phyloP scores from a whole-genome alignment of 495 filamentous ascomycete species.

The Astrocystis sublimbata region DNA sequence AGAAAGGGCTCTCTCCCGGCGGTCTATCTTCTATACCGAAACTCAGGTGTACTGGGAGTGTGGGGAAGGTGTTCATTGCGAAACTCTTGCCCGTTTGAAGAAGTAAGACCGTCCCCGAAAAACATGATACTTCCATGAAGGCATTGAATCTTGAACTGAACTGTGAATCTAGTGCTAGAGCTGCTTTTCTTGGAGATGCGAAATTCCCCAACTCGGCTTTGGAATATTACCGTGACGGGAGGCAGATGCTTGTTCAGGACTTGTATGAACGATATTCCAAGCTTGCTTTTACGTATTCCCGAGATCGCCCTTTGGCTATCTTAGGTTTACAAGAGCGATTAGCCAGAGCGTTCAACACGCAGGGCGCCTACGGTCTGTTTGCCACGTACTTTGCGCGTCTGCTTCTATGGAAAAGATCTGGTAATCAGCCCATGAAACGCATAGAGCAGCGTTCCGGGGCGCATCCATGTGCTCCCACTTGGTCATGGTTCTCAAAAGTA shows the following conservation, averaged over 20 bases:
- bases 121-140: background rate
- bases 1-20: slow-evolving; percentile 40
- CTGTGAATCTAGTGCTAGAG: slow-evolving; percentile 23
- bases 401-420: slow-evolving; percentile 27
- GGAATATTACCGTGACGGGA: slow-evolving; percentile 17
- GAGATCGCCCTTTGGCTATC: slow-evolving; percentile 36
- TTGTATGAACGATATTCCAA: slow-evolving; percentile 36
- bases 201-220: slow-evolving; percentile 26
- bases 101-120: slow-evolving; percentile 32
- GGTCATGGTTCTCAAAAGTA: slow-evolving; percentile 16
- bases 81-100: slow-evolving; percentile 30
- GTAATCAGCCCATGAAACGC: background rate
- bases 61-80: slow-evolving; percentile 39
- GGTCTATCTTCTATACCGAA: slow-evolving; percentile 45
- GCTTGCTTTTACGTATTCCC: slow-evolving; percentile 26
- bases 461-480: slow-evolving; percentile 3
- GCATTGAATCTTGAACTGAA: background rate
- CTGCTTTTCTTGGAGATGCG: background rate
- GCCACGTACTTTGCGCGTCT: slow-evolving; percentile 22
- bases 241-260: slow-evolving; percentile 31
- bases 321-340: slow-evolving; percentile 36
- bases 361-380: slow-evolving; percentile 30
- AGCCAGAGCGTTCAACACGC: slow-evolving; percentile 15
- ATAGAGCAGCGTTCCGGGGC: background rate
- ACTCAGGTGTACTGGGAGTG: slow-evolving; percentile 48